A percentile compares a stretch with the other conserved stretches of the same genome.
Evolutionary conservation across 2,329 filamentous ascomycete species (phyloP).

Genomic region (Leptosphaerulina australis): DNA sequence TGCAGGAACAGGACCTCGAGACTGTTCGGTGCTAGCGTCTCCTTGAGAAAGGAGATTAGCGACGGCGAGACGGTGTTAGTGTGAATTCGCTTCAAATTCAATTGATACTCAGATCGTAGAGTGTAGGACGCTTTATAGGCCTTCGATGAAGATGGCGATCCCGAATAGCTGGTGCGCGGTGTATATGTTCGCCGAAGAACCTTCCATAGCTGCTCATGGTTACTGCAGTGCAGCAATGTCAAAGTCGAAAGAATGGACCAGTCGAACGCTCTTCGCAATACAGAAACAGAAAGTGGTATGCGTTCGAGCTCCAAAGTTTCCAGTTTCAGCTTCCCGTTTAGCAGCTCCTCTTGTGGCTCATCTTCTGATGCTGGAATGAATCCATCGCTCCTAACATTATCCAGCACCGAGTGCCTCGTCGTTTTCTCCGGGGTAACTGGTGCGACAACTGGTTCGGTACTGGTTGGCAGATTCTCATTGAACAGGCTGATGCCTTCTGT

Average conservation of each 20-base stretch:
- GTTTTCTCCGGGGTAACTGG: constrained; percentile 2
- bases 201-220: constrained; percentile 78
- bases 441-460: constrained; percentile 16
- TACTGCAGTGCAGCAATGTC: constrained; percentile 74
- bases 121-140: constrained; percentile 49
- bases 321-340: constrained; percentile 67
- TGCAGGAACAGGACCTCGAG: constrained; percentile 81
- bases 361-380: constrained; percentile 8
- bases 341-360: constrained; percentile 43
- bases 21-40: constrained; percentile 77
- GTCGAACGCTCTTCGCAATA: constrained; percentile 74
- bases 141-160: constrained; percentile 46
- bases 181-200: constrained; percentile 64
- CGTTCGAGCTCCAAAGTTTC: constrained; percentile 77
- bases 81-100: constrained; percentile 75
- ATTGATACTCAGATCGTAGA: constrained; percentile 47
- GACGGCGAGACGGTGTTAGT: constrained; percentile 73
- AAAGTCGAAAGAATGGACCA: constrained; percentile 74
- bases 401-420: neutral
- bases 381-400: constrained; percentile 8
- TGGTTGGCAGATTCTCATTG: constrained; percentile 24
- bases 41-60: constrained; percentile 75
- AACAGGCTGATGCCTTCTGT: constrained; percentile 37
- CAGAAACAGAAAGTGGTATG: constrained; percentile 72
- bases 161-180: constrained; percentile 44